These are phyloP conservation scores for Lactarius vividus DNA, from an alignment of 768 basidiomycete genomes.

Conservation along the genomic window DNA sequence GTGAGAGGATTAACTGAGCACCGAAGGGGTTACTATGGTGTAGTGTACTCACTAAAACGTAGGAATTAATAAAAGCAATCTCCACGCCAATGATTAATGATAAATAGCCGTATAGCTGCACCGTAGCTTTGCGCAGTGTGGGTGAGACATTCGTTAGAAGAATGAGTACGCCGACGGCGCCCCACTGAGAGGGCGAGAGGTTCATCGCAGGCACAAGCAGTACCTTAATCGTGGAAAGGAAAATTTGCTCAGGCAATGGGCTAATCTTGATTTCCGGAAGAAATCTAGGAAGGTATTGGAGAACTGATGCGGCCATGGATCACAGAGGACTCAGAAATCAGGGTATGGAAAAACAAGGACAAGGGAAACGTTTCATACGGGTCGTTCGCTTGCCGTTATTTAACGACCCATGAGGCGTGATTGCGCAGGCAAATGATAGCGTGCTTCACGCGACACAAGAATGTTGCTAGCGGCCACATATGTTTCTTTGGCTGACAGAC, in stretches of 20 bases:
- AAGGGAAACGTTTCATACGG: neutral
- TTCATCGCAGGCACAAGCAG: slow-evolving; percentile 4
- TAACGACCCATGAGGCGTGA: neutral
- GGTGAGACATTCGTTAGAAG: slow-evolving; percentile 12
- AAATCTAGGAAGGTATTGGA: slow-evolving; percentile 8
- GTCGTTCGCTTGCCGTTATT: slow-evolving; percentile 1
- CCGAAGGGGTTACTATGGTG: neutral
- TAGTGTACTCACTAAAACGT: slow-evolving; percentile 6
- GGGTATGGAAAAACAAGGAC: neutral
- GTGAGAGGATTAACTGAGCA: neutral
- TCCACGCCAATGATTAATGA: slow-evolving; percentile 6
- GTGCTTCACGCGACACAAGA: neutral
- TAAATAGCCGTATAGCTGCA: slow-evolving; percentile 11
- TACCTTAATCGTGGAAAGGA: slow-evolving; percentile 13
- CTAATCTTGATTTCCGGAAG: slow-evolving; percentile 13
- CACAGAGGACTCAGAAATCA: neutral
- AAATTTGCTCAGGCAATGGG: slow-evolving; percentile 14
- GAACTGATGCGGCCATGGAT: neutral
- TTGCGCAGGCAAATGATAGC: neutral
- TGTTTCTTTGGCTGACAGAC: neutral
- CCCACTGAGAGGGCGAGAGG: slow-evolving; percentile 12
- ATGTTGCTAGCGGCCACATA: neutral
- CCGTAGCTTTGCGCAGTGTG: slow-evolving; percentile 11
- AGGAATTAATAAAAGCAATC: slow-evolving; percentile 16
- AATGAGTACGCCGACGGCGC: slow-evolving; percentile 4